Evolutionary conservation across 78 protist species (phyloP), one percentile per base, ranked within the genome.

Genomic region (Speleostelium caveatum): DNA sequence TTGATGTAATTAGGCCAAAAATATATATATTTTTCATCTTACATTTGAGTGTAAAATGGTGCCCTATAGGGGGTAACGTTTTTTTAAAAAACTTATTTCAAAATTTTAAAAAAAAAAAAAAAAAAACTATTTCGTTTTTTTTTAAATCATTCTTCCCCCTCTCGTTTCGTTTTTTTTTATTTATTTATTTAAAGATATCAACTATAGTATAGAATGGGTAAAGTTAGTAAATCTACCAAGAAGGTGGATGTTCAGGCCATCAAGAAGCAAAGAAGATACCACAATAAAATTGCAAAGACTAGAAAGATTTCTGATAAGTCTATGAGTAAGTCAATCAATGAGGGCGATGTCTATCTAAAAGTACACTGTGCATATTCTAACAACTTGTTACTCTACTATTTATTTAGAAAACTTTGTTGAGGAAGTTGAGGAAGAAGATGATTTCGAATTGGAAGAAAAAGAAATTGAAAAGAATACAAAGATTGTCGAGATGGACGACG

Each of bases 401-500:
- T 58, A 32, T 14, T 49, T 8, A 30, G 28, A 51, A 49, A 73
- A 73, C n/a, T 80, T 3, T 68, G 55, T 42, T 67, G 91, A 56
- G 5, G 80, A 10, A 26, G 56, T 22, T 39, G 79, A 74, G 38
- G 55, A 55, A 74, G 83, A 74, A 26, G 60, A 83, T 12, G 79
- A 83, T 19, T 73, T 68, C 14, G 78, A 83, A 10, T 28, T 83
- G 30, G 91, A 60, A 41, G 59, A 19, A 41, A 80, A 39, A 73
- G 35, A 65, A 87, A 56, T 30, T 59, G 49, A 21, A 38, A 74
- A 51, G 53, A 83, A 59, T 21, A 80, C 53, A 16, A 39, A 35
- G 61, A 71, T 72, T 76, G 95, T 26, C 26, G 59, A 77, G 22
- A 86, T 63, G 21, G 93, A 63, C 3, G 75, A 86, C 10, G 94